Percentiles rank a stretch among this genome's conserved stretches.
Conservation (phyloP, 305 asterid species). For the Fraxinus sp. region DNA sequence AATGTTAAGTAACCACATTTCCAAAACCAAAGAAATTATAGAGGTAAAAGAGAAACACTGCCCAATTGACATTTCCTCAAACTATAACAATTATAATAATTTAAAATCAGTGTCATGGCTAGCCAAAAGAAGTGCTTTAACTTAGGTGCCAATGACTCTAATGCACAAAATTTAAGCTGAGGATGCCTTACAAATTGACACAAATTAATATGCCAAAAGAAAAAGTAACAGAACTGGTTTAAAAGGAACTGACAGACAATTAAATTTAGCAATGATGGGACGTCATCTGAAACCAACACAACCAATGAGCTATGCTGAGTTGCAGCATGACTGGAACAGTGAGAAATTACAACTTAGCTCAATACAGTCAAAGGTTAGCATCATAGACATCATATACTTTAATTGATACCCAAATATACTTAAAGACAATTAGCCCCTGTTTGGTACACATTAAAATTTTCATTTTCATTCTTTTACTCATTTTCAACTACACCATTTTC, state of each 20-base stretch:
- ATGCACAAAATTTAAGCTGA: not conserved
- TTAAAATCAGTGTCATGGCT: not conserved
- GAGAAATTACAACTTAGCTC: not conserved
- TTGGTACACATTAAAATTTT: too few relatives aligned
- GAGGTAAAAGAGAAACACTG: not conserved
- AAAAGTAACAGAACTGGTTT: not conserved
- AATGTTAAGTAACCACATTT: conserved; percentile 6
- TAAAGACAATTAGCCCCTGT: not conserved
- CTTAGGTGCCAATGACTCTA: not conserved
- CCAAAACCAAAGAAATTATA: conserved; percentile 9
- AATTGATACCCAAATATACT: not conserved
- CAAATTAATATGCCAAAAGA: not conserved
- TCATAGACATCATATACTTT: not conserved
- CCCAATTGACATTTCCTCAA: not conserved
- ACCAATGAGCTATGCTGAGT: not conserved
- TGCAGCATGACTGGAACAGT: not conserved
- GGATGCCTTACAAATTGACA: not conserved
- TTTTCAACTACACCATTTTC: too few relatives aligned
- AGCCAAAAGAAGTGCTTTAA: not conserved
- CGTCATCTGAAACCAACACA: not conserved
- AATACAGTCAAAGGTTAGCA: not conserved
- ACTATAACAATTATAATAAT: not conserved
- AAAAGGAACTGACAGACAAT: not conserved
- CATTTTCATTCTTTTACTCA: too few relatives aligned
- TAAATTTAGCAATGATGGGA: not conserved